These are phyloP conservation scores for Lizonia empirigonia DNA, from an alignment of 2,329 filamentous ascomycete genomes.

Conservation along the genomic window DNA sequence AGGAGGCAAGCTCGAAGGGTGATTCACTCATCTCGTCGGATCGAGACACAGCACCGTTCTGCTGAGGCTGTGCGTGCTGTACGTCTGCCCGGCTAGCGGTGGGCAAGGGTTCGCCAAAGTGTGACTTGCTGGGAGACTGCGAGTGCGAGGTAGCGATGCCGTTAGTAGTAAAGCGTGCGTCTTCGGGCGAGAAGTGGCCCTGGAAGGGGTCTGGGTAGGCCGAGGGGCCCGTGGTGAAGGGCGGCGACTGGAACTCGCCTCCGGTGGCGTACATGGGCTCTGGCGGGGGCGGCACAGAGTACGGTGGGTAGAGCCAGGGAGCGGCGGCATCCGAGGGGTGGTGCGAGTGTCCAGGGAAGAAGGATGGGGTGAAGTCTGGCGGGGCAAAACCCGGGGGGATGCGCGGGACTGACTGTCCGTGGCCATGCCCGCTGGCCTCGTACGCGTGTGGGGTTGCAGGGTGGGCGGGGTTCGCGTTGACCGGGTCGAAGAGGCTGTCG, in stretches of 20 bases:
- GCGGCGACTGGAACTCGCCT: conserved; percentile 30
- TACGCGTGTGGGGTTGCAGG: conserved; percentile 25
- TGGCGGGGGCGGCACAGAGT: conserved; percentile 35
- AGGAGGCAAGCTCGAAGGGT: conserved; percentile 40
- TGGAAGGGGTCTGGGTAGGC: conserved; percentile 30
- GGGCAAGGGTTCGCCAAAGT: conserved; percentile 30
- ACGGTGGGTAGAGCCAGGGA: conserved; percentile 39
- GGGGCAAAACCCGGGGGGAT: conserved; percentile 42
- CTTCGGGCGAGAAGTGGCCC: conserved; percentile 26
- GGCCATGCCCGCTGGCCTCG: conserved; percentile 21
- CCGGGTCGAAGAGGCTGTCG: conserved; percentile 26
- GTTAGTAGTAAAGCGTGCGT: conserved; percentile 27
- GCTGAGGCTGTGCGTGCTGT: conserved; percentile 21
- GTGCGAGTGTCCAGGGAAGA: conserved; percentile 43
- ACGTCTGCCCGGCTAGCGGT: conserved; percentile 31
- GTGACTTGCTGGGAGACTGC: conserved; percentile 42
- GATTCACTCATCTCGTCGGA: conserved; percentile 32
- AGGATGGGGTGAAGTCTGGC: conserved; percentile 37
- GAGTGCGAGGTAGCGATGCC: conserved; percentile 39
- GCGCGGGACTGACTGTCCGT: conserved; percentile 32
- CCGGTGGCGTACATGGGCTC: conserved; percentile 33
- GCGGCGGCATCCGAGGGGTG: conserved; percentile 43
- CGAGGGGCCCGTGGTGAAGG: conserved; percentile 21
- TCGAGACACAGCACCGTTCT: conserved; percentile 23
- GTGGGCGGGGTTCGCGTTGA: conserved; percentile 45